Conservation (phyloP, 2,329 filamentous ascomycete species). For the Macroventuria anomochaeta region DNA sequence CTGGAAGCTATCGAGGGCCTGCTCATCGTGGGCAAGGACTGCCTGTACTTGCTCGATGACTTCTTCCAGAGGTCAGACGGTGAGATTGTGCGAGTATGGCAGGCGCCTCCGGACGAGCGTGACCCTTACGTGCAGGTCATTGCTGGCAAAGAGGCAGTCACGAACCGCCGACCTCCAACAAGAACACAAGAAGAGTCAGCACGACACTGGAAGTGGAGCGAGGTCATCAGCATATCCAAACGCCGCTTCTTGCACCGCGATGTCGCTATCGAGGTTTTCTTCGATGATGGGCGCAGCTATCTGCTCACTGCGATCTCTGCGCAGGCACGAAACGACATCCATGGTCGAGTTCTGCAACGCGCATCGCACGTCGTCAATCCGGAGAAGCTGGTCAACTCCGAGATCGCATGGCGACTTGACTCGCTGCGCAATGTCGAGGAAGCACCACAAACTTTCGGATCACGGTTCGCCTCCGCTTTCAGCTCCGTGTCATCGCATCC, state of each 20-base stretch:
- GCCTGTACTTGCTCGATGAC: conserved; percentile 92
- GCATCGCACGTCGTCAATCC: conserved; percentile 79
- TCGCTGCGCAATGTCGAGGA: conserved; percentile 74
- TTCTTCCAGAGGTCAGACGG: conserved; percentile 95
- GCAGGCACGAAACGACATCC: conserved; percentile 77
- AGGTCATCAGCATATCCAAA: conserved; percentile 95
- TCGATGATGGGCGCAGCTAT: conserved; percentile 95
- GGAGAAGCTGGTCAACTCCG: conserved; percentile 73
- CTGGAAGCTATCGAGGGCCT: conserved; percentile 93
- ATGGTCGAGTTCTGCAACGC: conserved; percentile 74
- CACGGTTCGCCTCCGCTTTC: conserved; percentile 92
- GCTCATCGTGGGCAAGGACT: conserved; percentile 89
- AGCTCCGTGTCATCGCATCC: conserved; percentile 81
- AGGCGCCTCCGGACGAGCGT: conserved; percentile 88
- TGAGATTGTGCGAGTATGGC: conserved; percentile 95
- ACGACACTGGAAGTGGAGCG: conserved; percentile 90
- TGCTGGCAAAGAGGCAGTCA: conserved; percentile 72
- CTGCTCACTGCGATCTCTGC: conserved; percentile 83
- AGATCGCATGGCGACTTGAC: conserved; percentile 92
- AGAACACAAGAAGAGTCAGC: conserved; percentile 69
- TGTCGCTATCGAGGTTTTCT: conserved; percentile 96
- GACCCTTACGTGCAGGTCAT: conserved; percentile 97
- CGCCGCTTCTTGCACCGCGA: conserved; percentile 93
- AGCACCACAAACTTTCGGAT: conserved; percentile 73
- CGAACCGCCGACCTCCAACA: conserved; percentile 48